phyloP scores from a whole-genome alignment of 305 asterid genomes.

The Plantago rigida region DNA sequence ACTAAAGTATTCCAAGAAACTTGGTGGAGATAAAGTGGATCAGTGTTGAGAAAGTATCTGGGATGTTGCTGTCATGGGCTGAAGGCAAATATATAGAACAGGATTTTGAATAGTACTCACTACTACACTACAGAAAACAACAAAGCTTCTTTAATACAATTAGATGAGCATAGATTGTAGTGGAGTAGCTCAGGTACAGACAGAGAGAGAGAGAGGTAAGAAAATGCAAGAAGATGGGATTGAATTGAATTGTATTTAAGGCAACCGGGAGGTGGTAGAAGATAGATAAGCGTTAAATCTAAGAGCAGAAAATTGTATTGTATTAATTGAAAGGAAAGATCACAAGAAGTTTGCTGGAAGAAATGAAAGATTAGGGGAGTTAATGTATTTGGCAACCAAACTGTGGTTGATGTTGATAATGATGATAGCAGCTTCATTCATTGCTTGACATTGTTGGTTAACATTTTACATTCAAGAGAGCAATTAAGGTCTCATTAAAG shows the following conservation, averaged over 20 bases:
- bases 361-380: slow-evolving; percentile 25
- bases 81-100: slow-evolving; percentile 29
- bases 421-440: slow-evolving; percentile 34
- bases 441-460: slow-evolving; percentile 44
- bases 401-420: slow-evolving; percentile 11
- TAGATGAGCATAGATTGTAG: slow-evolving; percentile 27
- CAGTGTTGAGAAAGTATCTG: neutral
- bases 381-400: slow-evolving; percentile 31
- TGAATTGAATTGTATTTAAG: slow-evolving; percentile 31
- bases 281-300: slow-evolving; percentile 16
- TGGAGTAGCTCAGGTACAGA: slow-evolving; percentile 12
- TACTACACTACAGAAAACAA: slow-evolving; percentile 18
- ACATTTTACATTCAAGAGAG: slow-evolving; percentile 24
- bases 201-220: slow-evolving; percentile 13
- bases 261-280: slow-evolving; percentile 32
- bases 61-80: slow-evolving; percentile 19
- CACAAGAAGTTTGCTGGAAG: slow-evolving; percentile 46
- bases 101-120: slow-evolving; percentile 10
- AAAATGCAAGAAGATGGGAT: neutral
- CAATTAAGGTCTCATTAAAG: slow-evolving; percentile 32
- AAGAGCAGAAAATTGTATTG: slow-evolving; percentile 13
- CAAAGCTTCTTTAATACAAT: slow-evolving; percentile 20
- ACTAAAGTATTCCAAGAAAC: neutral
- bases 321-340: slow-evolving; percentile 27
- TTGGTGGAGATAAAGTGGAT: slow-evolving; percentile 10